These are phyloP conservation scores for Besnoitia besnoiti DNA, from an alignment of 169 alveolate genomes.

Conservation along the genomic window DNA sequence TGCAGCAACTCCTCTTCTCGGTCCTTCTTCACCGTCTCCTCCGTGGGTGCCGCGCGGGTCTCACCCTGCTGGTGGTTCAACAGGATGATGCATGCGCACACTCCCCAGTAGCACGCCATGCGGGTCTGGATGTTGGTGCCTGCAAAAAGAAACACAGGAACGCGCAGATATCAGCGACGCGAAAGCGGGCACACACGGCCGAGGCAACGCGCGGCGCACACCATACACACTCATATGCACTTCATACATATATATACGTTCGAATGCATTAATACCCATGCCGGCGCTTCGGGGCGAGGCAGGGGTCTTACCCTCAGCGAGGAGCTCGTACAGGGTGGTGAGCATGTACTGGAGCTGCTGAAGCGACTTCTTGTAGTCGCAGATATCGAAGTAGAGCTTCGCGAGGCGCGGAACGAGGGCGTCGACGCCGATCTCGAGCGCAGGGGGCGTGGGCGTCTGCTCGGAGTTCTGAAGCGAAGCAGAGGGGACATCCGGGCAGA, in stretches of 20 bases:
- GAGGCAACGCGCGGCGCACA: too few relatives aligned
- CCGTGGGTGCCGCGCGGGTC: background rate
- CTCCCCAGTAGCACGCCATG: slow-evolving; percentile 68
- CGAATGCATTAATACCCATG: background rate
- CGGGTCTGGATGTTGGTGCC: slow-evolving; percentile 69
- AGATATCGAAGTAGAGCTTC: slow-evolving; percentile 27
- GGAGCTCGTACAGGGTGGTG: slow-evolving; percentile 65
- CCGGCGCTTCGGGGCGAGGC: too few relatives aligned
- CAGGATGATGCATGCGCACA: slow-evolving; percentile 68
- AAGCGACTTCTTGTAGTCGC: slow-evolving; percentile 65
- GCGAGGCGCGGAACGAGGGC: slow-evolving; percentile 36
- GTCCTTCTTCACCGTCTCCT: slow-evolving; percentile 32
- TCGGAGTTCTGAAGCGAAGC: slow-evolving; percentile 38
- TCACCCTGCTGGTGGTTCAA: slow-evolving; percentile 42
- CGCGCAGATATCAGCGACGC: too few relatives aligned
- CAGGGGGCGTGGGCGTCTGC: slow-evolving; percentile 24
- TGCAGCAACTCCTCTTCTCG: slow-evolving; percentile 64
- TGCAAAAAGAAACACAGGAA: background rate
- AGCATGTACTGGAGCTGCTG: slow-evolving; percentile 65
- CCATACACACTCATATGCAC: too few relatives aligned
- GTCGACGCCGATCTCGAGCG: slow-evolving; percentile 34
- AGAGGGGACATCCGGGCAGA: too few relatives aligned
- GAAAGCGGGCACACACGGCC: too few relatives aligned
- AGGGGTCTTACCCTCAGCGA: slow-evolving; percentile 63
- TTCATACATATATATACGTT: background rate